These are phyloP conservation scores for Phylloporus sp. DNA, from an alignment of 768 basidiomycete genomes.

Conservation along the genomic window DNA sequence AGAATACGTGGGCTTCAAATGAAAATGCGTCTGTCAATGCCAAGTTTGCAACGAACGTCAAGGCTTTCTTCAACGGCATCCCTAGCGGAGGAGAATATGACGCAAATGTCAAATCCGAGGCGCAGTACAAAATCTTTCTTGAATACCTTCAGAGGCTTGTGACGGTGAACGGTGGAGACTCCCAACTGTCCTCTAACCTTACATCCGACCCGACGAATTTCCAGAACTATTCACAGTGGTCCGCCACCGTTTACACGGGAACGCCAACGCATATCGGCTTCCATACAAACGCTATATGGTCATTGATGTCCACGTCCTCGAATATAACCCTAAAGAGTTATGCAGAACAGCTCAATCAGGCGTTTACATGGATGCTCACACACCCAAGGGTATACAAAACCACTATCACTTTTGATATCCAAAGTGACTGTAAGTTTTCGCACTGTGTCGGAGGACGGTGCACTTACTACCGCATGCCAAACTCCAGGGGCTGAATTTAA, in stretches of 20 bases:
- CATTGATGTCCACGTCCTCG: not conserved
- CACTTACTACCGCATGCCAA: not conserved
- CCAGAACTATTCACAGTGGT: not conserved
- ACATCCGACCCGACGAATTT: not conserved
- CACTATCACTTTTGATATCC: not conserved
- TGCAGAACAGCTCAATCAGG: not conserved
- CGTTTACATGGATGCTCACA: slow-evolving; percentile 4
- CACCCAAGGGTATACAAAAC: slow-evolving; percentile 1
- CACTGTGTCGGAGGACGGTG: not conserved
- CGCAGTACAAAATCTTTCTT: slow-evolving; percentile 4
- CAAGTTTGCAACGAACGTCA: slow-evolving; percentile 2
- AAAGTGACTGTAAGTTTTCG: slow-evolving; percentile 2
- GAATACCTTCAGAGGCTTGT: slow-evolving; percentile 5
- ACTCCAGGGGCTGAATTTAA: slow-evolving; percentile 5
- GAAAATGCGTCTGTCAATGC: not conserved
- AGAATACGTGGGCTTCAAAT: slow-evolving; percentile 5
- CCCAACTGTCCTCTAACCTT: not conserved
- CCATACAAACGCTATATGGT: slow-evolving; percentile 1
- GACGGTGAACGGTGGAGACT: not conserved
- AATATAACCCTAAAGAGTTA: not conserved
- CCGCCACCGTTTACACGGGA: not conserved
- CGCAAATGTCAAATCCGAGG: slow-evolving; percentile 1
- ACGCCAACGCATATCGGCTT: not conserved
- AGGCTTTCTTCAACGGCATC: slow-evolving; percentile 1
- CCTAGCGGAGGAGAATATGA: slow-evolving; percentile 3